phyloP scores from a whole-genome alignment of 2,329 filamentous ascomycete species.

The Apiospora kogelbergensis region DNA sequence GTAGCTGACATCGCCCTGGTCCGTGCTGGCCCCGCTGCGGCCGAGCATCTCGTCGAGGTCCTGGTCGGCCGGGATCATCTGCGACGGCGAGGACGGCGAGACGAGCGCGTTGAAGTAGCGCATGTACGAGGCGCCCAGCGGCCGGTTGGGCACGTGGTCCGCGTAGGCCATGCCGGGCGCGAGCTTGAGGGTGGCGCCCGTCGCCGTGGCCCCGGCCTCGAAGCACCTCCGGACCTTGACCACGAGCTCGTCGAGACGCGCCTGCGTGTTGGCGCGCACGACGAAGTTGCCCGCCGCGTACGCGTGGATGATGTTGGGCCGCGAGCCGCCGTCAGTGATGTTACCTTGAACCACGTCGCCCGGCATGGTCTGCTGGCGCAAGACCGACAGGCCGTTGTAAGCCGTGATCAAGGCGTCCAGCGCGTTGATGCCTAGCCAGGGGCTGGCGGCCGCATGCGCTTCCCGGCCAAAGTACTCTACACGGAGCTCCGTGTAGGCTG shows the following conservation, averaged over 20 bases:
- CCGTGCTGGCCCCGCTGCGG: slow-evolving; percentile 53
- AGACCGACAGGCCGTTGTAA: slow-evolving; percentile 47
- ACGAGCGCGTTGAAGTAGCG: slow-evolving; percentile 43
- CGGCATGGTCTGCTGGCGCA: slow-evolving; percentile 57
- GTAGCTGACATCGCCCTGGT: slow-evolving; percentile 60
- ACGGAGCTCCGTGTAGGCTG: slow-evolving; percentile 48
- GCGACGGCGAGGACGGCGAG: slow-evolving; percentile 27
- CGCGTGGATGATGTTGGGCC: slow-evolving; percentile 58
- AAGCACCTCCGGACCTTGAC: slow-evolving; percentile 46
- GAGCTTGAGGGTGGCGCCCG: slow-evolving; percentile 48
- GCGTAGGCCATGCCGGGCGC: slow-evolving; percentile 45
- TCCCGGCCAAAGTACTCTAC: slow-evolving; percentile 54
- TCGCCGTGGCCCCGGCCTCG: slow-evolving; percentile 45
- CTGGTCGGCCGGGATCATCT: slow-evolving; percentile 34
- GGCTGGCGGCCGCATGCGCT: slow-evolving; percentile 57
- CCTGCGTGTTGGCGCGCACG: slow-evolving; percentile 31
- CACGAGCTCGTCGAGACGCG: slow-evolving; percentile 39
- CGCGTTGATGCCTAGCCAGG: slow-evolving; percentile 60
- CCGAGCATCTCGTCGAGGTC: slow-evolving; percentile 42
- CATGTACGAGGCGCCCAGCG: slow-evolving; percentile 46
- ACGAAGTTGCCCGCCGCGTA: slow-evolving; percentile 34
- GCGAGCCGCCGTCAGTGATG: slow-evolving; percentile 52
- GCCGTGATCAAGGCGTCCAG: slow-evolving; percentile 54
- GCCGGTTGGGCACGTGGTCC: slow-evolving; percentile 54
- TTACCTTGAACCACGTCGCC: slow-evolving; percentile 51